Conservation (phyloP, 352 stramenopile genomes). For the Phytophthora megakarya region DNA sequence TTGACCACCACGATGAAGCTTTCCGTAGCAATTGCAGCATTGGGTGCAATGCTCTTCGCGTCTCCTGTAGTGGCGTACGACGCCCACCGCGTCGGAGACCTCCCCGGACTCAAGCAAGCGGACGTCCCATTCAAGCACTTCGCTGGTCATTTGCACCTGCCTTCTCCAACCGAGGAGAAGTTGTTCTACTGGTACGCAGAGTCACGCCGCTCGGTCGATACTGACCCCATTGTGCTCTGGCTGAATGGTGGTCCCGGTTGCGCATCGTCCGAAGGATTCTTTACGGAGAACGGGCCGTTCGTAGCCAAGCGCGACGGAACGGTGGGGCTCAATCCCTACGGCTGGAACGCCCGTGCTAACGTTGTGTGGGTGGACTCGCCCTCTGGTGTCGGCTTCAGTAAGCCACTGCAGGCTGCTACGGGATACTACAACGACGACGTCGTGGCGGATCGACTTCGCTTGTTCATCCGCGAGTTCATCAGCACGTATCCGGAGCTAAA, state of each 20-base stretch:
- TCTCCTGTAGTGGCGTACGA: slow-evolving; percentile 17
- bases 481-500: slow-evolving; percentile 70
- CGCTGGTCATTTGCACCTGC: slow-evolving; percentile 60
- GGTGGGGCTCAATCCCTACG: slow-evolving; percentile 76
- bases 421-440: slow-evolving; percentile 73
- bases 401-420: slow-evolving; percentile 42
- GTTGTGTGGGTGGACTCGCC: slow-evolving; percentile 92
- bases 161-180: slow-evolving; percentile 51
- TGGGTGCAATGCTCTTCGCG: slow-evolving; percentile 24
- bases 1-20: slow-evolving; percentile 25
- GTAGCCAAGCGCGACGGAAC: slow-evolving; percentile 52
- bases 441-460: slow-evolving; percentile 52
- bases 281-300: slow-evolving; percentile 82
- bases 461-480: slow-evolving; percentile 83
- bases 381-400: slow-evolving; percentile 84
- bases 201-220: slow-evolving; percentile 49
- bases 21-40: slow-evolving; percentile 16
- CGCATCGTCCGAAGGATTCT: slow-evolving; percentile 80
- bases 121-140: slow-evolving; percentile 67
- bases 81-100: slow-evolving; percentile 47
- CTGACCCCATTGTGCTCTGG: slow-evolving; percentile 88
- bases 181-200: slow-evolving; percentile 82
- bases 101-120: slow-evolving; percentile 51
- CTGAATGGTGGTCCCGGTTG: slow-evolving; percentile 92
- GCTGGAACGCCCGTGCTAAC: slow-evolving; percentile 89